Base-by-base conservation (phyloP, 1,139 yeast species). In the Pichia sp. region DNA sequence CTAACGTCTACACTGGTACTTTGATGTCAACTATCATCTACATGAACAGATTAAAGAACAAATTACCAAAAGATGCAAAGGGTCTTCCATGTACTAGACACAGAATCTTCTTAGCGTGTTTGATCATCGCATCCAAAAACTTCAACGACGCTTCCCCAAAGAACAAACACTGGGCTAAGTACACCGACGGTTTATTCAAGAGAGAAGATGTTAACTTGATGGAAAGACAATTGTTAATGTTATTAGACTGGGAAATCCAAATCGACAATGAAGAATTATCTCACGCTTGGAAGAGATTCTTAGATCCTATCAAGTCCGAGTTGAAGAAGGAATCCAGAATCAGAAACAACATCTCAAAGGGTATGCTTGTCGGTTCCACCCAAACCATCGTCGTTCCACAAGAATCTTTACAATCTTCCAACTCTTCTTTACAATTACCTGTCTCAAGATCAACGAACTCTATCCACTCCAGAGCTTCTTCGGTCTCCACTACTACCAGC, bases 61-160 rank as follows among this genome's bases (percentile, higher is more conserved):
- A 75, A 57, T 70, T 85, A 48, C 91, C 93, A 38, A 70, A 71
- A 51, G 84, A 83, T 54, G 87, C 91, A 31, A 83, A 80, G 58
- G 93, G 93, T 30, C 69, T 83, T 53, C 86, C 90, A 30, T 83
- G 89, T 55, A 85, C 94, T 2, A 75, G 88, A 61, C 93, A 85
- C 65, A 73, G 94, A 60, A 82, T 85, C 51, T 79, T 85, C 56
- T 72, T 85, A 52, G 85, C 89, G 15, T 83, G 90, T 61, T 68
- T 85, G 57, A 83, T 85, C 48, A 72, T 85, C 53, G 77, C 88
- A 20, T 79, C 89, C 41, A 85, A 85, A 65, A 81, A 73, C 66
- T 86, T 83, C 69, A 85, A 85, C 66, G 94, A 85, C 61, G 79
- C 85, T 12, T 80, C 87, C 19, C 90, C 91, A 51, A 80, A 83